These are phyloP conservation scores for Discostella stelligeroides DNA, from an alignment of 108 stramenopile species.

Conservation along the genomic window DNA sequence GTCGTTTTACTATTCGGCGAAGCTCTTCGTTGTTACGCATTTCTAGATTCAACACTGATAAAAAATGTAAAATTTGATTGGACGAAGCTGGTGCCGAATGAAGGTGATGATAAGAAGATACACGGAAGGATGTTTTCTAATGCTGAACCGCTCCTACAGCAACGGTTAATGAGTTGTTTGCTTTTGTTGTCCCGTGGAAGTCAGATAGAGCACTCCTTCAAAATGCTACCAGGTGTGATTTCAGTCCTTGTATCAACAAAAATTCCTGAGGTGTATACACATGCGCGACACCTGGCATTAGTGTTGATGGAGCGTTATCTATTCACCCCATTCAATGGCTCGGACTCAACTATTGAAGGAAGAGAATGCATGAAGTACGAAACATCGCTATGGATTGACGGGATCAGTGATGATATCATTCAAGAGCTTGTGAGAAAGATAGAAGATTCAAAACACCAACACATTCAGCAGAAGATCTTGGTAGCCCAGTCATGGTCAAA, in stretches of 20 bases:
- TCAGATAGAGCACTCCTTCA: constrained; percentile 16
- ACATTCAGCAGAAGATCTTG: constrained; percentile 42
- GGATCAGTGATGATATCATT: constrained; percentile 25
- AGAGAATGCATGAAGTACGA: constrained; percentile 33
- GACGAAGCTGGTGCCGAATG: constrained; percentile 66
- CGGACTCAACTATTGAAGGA: not conserved
- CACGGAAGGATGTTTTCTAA: constrained; percentile 21
- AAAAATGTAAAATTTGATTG: constrained; percentile 61
- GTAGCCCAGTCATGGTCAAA: constrained; percentile 35
- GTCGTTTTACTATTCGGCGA: constrained; percentile 40
- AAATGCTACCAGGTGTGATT: constrained; percentile 33
- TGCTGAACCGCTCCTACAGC: constrained; percentile 38
- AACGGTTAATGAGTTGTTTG: constrained; percentile 43
- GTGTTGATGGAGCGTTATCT: constrained; percentile 35
- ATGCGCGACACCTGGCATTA: constrained; percentile 36
- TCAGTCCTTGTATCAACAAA: constrained; percentile 18
- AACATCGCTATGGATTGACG: constrained; percentile 49
- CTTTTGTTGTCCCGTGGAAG: constrained; percentile 15
- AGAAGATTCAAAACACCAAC: constrained; percentile 26
- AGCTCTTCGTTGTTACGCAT: constrained; percentile 46
- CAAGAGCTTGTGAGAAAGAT: constrained; percentile 26
- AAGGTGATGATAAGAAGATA: constrained; percentile 8
- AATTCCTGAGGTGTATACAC: constrained; percentile 37
- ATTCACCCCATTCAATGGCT: constrained; percentile 10
- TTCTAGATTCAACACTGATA: constrained; percentile 42